Evolutionary conservation across 2,329 filamentous ascomycete genomes (phyloP), one percentile per base, ranked within the genome.

Genomic region (Aureobasidium sp.): DNA sequence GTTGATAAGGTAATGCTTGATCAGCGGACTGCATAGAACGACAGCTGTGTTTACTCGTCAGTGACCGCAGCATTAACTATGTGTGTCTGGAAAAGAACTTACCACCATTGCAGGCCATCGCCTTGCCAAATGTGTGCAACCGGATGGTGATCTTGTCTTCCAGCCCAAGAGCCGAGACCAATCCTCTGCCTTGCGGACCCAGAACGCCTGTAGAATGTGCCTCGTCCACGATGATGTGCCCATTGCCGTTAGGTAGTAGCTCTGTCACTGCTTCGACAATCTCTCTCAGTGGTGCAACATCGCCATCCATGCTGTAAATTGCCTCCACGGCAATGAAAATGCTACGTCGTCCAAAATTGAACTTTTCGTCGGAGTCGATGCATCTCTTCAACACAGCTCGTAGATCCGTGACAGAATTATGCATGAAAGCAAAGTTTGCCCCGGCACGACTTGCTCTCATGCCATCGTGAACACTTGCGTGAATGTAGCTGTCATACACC

Each of bases 221-320:
- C 69, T 89, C 86, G 62, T 89, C 87, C 1, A 89, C 80, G 10
- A 89, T 77, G 5, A 89, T 73, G 61, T 86, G 77, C 0, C 81
- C 83, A 50, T 89, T 89, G 0, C 79, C 79, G 0, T 63, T 63
- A 0, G 86, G 83, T 0, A 91, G 73, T 0, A 81, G 67, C 1
- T 75, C 71, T 44, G 87, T 79, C 0, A 88, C 80, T 5, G 82
- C 75, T 0, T 78, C 71, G 1, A 88, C 78, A 21, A 92, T 82
- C 6, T 84, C 79, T 10, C 69, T 67, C 11, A 94, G 74, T 0
- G 86, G 87, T 0, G 83, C 83, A 21, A 90, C 74, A 66, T 92
- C 88, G 0, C 90, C 90, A 59, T 93, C 89, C 90, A 94, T 94
- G 70, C 88, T 91, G 71, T 94, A 66, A 0, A 91, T 77, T 0